These are phyloP conservation scores for Xylaria scruposa DNA, from an alignment of 495 filamentous ascomycete genomes.

Conservation along the genomic window DNA sequence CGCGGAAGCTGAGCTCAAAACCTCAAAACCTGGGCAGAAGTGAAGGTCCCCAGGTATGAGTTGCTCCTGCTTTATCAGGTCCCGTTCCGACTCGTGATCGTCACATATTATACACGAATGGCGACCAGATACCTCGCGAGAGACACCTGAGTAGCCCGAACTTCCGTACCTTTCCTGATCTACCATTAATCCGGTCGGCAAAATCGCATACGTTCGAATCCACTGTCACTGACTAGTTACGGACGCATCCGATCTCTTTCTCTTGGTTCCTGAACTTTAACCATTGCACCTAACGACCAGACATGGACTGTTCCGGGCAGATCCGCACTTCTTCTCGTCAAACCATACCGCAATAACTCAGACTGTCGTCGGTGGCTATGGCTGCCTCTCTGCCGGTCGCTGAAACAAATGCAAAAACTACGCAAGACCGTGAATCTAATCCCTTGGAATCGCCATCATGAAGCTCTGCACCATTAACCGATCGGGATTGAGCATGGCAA, in stretches of 20 bases:
- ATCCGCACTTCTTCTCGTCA: background rate
- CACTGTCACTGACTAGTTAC: background rate
- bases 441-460: background rate
- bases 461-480: background rate
- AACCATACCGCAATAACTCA: background rate
- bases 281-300: background rate
- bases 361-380: background rate
- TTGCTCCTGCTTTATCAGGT: constrained; percentile 14
- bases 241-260: background rate
- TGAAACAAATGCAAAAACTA: background rate
- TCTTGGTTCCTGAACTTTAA: background rate
- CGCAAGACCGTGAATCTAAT: background rate
- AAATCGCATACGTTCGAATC: background rate
- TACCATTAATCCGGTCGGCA: background rate
- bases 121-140: background rate
- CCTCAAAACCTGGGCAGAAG: background rate
- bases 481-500: background rate
- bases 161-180: background rate
- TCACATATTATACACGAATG: background rate
- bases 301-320: too few relatives aligned
- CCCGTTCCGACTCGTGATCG: constrained; percentile 15
- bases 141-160: background rate
- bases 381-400: background rate
- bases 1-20: background rate
- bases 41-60: background rate